Evolutionary conservation across 179 eudicot genomes (phyloP), one percentile per base, ranked within the genome.

Genomic region (Actinidia chinensis): DNA sequence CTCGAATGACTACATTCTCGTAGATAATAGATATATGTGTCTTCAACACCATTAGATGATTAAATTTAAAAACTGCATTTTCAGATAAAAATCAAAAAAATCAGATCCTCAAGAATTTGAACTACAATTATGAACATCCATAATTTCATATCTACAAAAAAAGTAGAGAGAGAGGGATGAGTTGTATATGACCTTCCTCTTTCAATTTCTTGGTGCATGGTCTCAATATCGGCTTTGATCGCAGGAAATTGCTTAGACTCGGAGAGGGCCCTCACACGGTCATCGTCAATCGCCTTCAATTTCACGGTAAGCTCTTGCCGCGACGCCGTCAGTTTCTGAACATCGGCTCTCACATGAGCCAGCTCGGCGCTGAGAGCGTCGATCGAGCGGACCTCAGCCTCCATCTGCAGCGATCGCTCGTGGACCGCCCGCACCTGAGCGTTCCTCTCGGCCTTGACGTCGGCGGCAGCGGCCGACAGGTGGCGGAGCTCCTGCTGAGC

Each of bases 121-220:
- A 36, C 2, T 36, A 36, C 40, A 36, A 36, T 36, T 36, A 36
- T 36, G 40, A 36, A 36, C 40, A 36, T 36, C 40, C 40, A 36
- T 36, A 36, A 36, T 36, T 36, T 36, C 40, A 36, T 36, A 36
- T 36, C 40, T 36, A 36, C 40, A 36, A 36, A 36, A 0, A 28
- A 28, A 28, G 33, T 28, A 28, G 33, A 28, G 40, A 18, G 70
- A 40, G 43, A 36, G 76, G 3, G 18, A 56, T n/a, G 50, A 55
- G 36, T 73, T 55, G 51, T 40, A 55, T 56, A 58, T 28, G 56
- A 91, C 97, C 97, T 96, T 86, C 98, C 99, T 84, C 83, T 84
- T 18, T 81, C 82, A 6, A 95, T 78, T 33, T 94, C 93, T 10
- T 81, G 87, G 13, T 74, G 90, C 87, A 89, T 79, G 17, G 77